Evolutionary conservation across 305 asterid species (phyloP), one percentile per base, ranked within the genome.

Genomic region (Ruellia speciosa): DNA sequence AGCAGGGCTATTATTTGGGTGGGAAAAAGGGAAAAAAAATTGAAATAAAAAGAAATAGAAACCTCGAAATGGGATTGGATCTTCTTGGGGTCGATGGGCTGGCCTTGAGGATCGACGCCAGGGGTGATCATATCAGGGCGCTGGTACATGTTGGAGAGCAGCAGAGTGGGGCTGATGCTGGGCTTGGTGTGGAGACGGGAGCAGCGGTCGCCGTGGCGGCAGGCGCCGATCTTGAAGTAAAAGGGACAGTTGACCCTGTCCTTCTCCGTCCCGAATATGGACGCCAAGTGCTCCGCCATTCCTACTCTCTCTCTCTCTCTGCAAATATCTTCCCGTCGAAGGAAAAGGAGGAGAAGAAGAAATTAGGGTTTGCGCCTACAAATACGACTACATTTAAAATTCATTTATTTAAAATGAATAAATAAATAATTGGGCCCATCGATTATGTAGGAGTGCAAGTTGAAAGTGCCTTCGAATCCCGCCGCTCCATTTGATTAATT

Each of bases 221-320:
- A 56, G 9, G 61, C 61, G 15, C 61, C 61, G 61, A 56, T 56
- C 61, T 56, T 56, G 49, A 56, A 56, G 50, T 56, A 40, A 15
- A 56, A 56, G 16, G 61, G 61, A 49, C 61, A 56, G 61, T 56
- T 56, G 9, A 56, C 93, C 40, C 92, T 58, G 58, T 80, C 87
- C 59, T 56, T 56, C 61, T 56, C 61, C 37, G 49, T 56, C 6
- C 61, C 50, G 50, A 56, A 56, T 37, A 56, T 56, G 4, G 92
- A 83, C 11, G 92, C 92, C 70, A 83, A 64, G 60, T 83, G 92
- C 37, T 83, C 92, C 69, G 86, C 96, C 90, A 83, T 81, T 52
- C n/a, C 52, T 41, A 24, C 31, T 24, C 31, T 24, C 31, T 24
- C 31, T 24, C 31, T 24, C 31, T 24, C 3, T 24, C 31, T 24